A percentile compares a stretch with the other conserved stretches of the same genome.
phyloP scores from a whole-genome alignment of 208 protist species.

The Trypanosomatidae sp. region DNA sequence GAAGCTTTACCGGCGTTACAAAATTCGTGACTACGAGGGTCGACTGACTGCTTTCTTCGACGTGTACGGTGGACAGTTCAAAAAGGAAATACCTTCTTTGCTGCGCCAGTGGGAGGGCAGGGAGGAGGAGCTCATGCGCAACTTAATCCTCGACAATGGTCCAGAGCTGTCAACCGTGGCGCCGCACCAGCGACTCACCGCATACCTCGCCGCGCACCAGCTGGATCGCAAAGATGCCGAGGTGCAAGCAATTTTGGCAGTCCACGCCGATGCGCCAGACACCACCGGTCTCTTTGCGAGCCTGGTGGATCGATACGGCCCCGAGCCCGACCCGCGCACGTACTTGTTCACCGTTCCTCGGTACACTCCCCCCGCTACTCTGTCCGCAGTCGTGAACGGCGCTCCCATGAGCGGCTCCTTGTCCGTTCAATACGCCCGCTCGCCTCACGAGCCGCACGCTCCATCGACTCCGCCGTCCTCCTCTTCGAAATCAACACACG shows the following conservation, averaged over 20 bases:
- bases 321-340: slow-evolving; percentile 70
- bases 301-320: slow-evolving; percentile 45
- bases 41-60: slow-evolving; percentile 62
- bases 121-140: slow-evolving; percentile 79
- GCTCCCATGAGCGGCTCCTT: too few species aligned
- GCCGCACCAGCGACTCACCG: slow-evolving; percentile 41
- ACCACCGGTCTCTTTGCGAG: slow-evolving; percentile 35
- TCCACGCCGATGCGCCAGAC: slow-evolving; percentile 8
- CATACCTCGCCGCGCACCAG: slow-evolving; percentile 54
- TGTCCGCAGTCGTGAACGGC: too few species aligned
- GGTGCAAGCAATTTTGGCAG: slow-evolving; percentile 26
- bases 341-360: slow-evolving; percentile 60
- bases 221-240: slow-evolving; percentile 27
- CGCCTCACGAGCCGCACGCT: too few species aligned
- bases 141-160: slow-evolving; percentile 74
- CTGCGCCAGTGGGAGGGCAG: slow-evolving; percentile 66
- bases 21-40: slow-evolving; percentile 54
- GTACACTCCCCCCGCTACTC: too few species aligned
- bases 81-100: slow-evolving; percentile 37
- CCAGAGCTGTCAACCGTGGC: slow-evolving; percentile 61
- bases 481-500: too few species aligned
- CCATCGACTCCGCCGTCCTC: too few species aligned
- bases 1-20: slow-evolving; percentile 74
- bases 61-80: slow-evolving; percentile 60
- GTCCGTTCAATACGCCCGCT: neutral